phyloP scores from a whole-genome alignment of 2,329 filamentous ascomycete species.

The Aspergillus sp. region DNA sequence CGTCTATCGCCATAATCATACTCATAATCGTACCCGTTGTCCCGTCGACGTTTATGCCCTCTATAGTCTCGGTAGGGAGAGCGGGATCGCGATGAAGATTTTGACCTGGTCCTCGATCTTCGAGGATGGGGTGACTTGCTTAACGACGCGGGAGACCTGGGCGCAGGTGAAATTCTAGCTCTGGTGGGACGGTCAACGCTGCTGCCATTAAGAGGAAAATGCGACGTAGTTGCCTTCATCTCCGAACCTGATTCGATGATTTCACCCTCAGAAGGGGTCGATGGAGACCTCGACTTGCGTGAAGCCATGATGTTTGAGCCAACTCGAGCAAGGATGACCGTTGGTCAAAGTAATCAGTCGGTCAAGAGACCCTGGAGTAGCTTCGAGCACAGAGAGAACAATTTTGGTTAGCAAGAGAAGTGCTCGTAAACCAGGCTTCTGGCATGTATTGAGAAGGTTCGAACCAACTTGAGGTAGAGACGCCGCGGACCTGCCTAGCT shows the following conservation, averaged over 20 bases:
- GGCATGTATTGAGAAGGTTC: constrained; percentile 47
- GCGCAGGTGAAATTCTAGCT: constrained; percentile 59
- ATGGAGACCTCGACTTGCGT: constrained; percentile 53
- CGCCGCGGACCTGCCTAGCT: constrained; percentile 31
- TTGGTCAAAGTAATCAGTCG: constrained; percentile 15
- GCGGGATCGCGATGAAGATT: constrained; percentile 45
- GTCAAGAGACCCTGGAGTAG: constrained; percentile 22
- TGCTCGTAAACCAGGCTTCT: constrained; percentile 31
- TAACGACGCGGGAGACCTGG: constrained; percentile 57
- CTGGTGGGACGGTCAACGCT: constrained; percentile 93
- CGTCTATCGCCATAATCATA: constrained; percentile 24
- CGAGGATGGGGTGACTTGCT: constrained; percentile 62
- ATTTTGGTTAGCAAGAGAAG: constrained; percentile 43
- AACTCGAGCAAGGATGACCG: constrained; percentile 3
- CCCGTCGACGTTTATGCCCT: constrained; percentile 48
- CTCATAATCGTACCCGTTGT: constrained; percentile 41
- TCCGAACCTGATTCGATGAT: constrained; percentile 75
- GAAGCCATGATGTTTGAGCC: constrained; percentile 49
- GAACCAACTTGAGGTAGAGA: constrained; percentile 44
- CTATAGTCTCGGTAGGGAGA: constrained; percentile 47
- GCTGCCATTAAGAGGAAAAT: constrained; percentile 74
- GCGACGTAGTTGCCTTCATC: constrained; percentile 84
- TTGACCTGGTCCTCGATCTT: constrained; percentile 52
- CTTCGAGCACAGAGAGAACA: constrained; percentile 28
- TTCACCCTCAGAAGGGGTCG: constrained; percentile 85